Conservation (phyloP, 2,329 filamentous ascomycete genomes). For the Beauveria bassiana region DNA sequence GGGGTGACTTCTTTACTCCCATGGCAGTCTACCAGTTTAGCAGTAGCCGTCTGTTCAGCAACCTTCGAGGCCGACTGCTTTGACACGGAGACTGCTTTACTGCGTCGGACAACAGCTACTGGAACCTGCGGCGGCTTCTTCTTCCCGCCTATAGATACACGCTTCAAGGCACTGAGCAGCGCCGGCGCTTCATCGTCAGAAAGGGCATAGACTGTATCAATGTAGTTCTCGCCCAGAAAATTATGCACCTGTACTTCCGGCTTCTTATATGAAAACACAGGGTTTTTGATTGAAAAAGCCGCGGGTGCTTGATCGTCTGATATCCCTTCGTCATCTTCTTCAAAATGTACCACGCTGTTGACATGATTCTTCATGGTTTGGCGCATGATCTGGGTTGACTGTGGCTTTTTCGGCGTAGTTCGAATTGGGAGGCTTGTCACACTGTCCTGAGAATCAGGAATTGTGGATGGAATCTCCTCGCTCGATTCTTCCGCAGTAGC, state of each 20-base stretch:
- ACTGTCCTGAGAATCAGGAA: slow-evolving; percentile 11
- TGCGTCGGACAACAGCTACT: slow-evolving; percentile 3
- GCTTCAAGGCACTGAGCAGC: slow-evolving; percentile 13
- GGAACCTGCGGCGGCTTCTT: neutral
- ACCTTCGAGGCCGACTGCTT: neutral
- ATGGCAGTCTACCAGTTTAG: neutral
- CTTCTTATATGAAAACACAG: slow-evolving; percentile 1
- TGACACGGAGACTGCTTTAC: neutral
- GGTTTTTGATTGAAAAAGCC: neutral
- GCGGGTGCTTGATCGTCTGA: neutral
- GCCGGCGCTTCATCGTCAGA: slow-evolving; percentile 31
- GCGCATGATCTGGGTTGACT: neutral
- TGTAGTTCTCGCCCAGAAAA: slow-evolving; percentile 5
- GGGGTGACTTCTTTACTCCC: neutral
- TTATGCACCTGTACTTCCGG: neutral
- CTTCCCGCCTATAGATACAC: neutral
- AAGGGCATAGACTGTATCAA: slow-evolving; percentile 18
- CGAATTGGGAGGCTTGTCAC: slow-evolving; percentile 1
- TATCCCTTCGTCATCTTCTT: slow-evolving; percentile 4
- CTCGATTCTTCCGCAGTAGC: no score
- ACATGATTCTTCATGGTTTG: slow-evolving; percentile 9
- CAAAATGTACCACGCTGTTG: slow-evolving; percentile 9
- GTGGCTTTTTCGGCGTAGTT: slow-evolving; percentile 4
- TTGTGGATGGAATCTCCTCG: slow-evolving; percentile 4
- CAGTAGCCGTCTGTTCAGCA: neutral